phyloP scores from a whole-genome alignment of 2,329 filamentous ascomycete species.

The Botrytis byssoidea region DNA sequence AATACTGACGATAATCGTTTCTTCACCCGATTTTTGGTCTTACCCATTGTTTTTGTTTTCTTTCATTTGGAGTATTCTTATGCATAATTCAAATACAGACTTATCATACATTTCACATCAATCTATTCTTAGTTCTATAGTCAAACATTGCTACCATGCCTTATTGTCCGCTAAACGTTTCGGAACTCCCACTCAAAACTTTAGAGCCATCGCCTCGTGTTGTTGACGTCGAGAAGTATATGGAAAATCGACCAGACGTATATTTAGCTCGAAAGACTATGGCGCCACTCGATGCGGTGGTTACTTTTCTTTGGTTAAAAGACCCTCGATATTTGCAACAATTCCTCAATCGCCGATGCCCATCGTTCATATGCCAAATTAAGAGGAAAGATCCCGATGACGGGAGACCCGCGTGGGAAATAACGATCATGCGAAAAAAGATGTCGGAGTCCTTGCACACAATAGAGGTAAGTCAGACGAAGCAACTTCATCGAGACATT shows the following conservation, averaged over 20 bases:
- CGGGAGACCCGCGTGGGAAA: background rate
- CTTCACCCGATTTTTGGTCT: background rate
- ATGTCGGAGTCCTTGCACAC: background rate
- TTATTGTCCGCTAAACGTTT: background rate
- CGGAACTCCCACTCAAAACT: background rate
- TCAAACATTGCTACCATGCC: background rate
- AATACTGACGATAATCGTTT: background rate
- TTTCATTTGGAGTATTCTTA: background rate
- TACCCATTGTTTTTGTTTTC: background rate
- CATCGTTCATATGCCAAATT: background rate
- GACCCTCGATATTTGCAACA: slow-evolving; percentile 2
- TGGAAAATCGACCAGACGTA: background rate
- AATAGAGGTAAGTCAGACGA: background rate
- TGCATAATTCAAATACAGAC: background rate
- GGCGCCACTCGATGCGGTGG: slow-evolving; percentile 6
- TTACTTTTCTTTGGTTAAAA: slow-evolving; percentile 9
- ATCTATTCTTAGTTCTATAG: background rate
- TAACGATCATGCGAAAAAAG: background rate
- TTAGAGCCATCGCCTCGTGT: slow-evolving; percentile 3
- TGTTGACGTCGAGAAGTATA: background rate
- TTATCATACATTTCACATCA: background rate
- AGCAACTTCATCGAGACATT: background rate
- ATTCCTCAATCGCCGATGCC: slow-evolving; percentile 10
- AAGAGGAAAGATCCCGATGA: background rate
- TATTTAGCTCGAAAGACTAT: background rate